phyloP scores from a whole-genome alignment of 73 alveolate species.

The Paramecium biaurelia region DNA sequence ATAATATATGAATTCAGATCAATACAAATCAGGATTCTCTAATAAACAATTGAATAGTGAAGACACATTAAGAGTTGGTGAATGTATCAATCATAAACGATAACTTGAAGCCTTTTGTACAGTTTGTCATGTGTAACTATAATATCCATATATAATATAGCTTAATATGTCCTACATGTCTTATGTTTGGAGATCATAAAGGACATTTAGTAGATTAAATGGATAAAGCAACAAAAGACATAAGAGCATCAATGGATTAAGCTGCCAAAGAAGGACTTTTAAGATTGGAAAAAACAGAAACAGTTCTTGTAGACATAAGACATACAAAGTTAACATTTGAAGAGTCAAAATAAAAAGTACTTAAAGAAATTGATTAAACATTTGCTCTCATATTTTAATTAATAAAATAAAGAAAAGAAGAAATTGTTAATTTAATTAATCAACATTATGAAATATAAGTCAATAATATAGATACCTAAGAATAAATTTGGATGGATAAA shows the following conservation, averaged over 20 bases:
- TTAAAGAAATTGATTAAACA: constrained; percentile 39
- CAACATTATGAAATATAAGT: constrained; percentile 27
- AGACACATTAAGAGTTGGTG: not conserved
- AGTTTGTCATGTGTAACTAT: no score
- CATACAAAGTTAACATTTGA: constrained; percentile 58
- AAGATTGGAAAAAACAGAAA: constrained; percentile 54
- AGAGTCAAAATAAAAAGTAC: constrained; percentile 37
- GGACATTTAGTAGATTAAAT: constrained; percentile 31
- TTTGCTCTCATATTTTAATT: constrained; percentile 7
- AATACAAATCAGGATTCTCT: not conserved
- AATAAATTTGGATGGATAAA: constrained; percentile 49
- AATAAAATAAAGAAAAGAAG: constrained; percentile 52
- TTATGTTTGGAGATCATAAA: constrained; percentile 50
- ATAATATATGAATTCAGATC: not conserved
- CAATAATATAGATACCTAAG: constrained; percentile 32
- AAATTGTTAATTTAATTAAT: constrained; percentile 15
- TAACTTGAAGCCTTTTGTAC: no score
- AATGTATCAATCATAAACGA: not conserved
- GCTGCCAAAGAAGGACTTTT: constrained; percentile 14
- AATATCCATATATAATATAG: no score
- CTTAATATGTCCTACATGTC: constrained; percentile 57
- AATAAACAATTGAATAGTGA: not conserved
- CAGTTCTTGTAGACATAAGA: constrained; percentile 51
- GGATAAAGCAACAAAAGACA: constrained; percentile 40
- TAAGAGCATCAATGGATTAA: not conserved